A percentile compares a stretch with the other conserved stretches of the same genome.
phyloP scores from a whole-genome alignment of 495 filamentous ascomycete genomes.

The Venustampulla echinocandica region DNA sequence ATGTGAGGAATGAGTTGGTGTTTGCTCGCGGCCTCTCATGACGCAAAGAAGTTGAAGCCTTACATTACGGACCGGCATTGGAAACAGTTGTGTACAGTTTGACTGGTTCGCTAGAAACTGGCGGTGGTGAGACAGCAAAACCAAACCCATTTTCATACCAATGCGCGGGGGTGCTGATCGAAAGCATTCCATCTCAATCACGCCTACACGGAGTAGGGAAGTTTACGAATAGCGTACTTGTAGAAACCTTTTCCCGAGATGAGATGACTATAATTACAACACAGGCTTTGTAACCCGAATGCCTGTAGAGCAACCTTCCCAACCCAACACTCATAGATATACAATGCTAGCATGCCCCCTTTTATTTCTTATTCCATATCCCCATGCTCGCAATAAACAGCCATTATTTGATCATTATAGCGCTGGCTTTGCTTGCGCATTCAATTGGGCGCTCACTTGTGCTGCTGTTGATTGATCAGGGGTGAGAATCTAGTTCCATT shows the following conservation, averaged over 20 bases:
- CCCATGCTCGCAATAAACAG: background rate
- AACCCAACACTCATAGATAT: conserved; percentile 15
- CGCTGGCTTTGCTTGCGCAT: conserved; percentile 20
- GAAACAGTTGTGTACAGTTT: too few species aligned
- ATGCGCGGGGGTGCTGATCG: too few species aligned
- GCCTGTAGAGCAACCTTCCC: conserved; percentile 14
- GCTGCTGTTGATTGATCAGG: conserved; percentile 8
- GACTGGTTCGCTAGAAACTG: background rate
- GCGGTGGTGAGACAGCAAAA: background rate
- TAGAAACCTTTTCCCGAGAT: conserved; percentile 21
- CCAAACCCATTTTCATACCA: too few species aligned
- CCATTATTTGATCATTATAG: conserved; percentile 17
- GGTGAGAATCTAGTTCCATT: conserved; percentile 13
- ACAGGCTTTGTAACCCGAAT: conserved; percentile 15
- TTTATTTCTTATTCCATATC: background rate
- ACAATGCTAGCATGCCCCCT: conserved; percentile 17
- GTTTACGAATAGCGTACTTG: background rate
- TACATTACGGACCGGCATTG: too few species aligned
- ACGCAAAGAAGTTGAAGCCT: background rate
- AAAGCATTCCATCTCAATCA: too few species aligned
- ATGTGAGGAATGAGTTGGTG: background rate
- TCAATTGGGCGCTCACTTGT: conserved; percentile 19
- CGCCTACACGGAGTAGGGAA: too few species aligned
- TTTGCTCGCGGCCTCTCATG: conserved; percentile 8
- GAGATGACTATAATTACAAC: conserved; percentile 25